Evolutionary conservation across 768 basidiomycete species (phyloP), one percentile per base, ranked within the genome.

Genomic region (Melanogaster broomeanus): DNA sequence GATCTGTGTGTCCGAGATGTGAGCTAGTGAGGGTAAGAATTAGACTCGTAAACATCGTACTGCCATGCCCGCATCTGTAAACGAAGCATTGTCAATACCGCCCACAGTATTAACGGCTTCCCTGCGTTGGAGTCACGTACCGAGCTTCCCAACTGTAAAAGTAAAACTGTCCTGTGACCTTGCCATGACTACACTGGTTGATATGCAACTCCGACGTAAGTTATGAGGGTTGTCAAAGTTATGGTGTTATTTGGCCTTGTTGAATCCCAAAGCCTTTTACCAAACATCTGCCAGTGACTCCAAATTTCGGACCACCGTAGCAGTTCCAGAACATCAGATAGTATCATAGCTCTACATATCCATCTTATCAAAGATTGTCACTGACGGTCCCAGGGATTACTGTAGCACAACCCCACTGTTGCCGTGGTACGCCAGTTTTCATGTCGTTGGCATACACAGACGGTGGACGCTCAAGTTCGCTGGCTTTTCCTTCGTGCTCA

Each of bases 141-240:
- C 93, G 42, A 97, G 87, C 76, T 98, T 98, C 48, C 94, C 94
- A 10, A 98, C 90, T 0, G 94, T 97, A 59, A 97, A 98, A 16
- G 82, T 93, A 65, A 90, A 91, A 68, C 84, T 87, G 39, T 90
- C 89, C 51, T 75, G 72, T 22, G 75, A 60, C 49, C 67, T 69
- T 22, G 62, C 56, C 73, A 73, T 75, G 41, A 30, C 49, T 55
- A 57, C 45, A 37, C 45, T 2, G 8, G 3, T 40, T 31, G 47
- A 28, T 42, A 42, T 41, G 48, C 48, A 42, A 45, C 34, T 52
- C 11, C 1, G 21, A 52, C 42, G 35, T 51, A 39, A 18, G 40
- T 45, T 46, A 49, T 25, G 46, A 41, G 24, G 35, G 22, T 33
- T 48, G 49, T 49, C 43, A 57, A 55, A 60, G 61, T 63, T 62